Evolutionary conservation across 2,329 filamentous ascomycete species (phyloP).

Genomic region (Alternaria brassicicola): DNA sequence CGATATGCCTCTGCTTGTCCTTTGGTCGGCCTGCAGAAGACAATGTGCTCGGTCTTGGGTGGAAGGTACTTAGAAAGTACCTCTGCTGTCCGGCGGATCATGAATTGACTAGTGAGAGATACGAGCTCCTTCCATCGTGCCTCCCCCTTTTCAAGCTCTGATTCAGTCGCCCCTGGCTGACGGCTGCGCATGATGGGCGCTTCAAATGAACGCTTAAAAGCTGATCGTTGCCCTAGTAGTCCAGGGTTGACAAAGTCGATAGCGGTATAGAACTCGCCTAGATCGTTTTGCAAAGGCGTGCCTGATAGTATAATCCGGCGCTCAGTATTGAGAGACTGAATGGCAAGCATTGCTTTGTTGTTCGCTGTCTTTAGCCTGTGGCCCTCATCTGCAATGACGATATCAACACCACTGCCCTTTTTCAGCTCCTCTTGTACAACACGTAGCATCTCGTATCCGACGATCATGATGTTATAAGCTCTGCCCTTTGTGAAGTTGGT

Average conservation of each 20-base stretch:
- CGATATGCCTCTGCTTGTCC: constrained; percentile 67
- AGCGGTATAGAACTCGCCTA: constrained; percentile 70
- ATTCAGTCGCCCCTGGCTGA: constrained; percentile 66
- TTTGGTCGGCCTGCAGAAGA: constrained; percentile 68
- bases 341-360: constrained; percentile 70
- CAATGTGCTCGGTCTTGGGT: constrained; percentile 70
- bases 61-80: constrained; percentile 70
- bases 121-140: constrained; percentile 66
- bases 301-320: constrained; percentile 69
- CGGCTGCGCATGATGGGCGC: constrained; percentile 67
- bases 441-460: constrained; percentile 73
- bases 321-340: constrained; percentile 67
- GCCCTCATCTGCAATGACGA: constrained; percentile 73
- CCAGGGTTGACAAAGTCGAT: constrained; percentile 74
- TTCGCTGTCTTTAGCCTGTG: constrained; percentile 71
- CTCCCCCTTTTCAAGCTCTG: constrained; percentile 69
- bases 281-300: constrained; percentile 71
- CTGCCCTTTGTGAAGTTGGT: constrained; percentile 73
- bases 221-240: constrained; percentile 65
- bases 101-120: constrained; percentile 66
- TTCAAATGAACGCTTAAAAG: constrained; percentile 70
- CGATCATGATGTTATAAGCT: constrained; percentile 73
- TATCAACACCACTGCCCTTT: constrained; percentile 68
- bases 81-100: constrained; percentile 69
- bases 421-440: constrained; percentile 69